Conservation (phyloP, 73 alveolate species). For the Loxodes magnus region DNA sequence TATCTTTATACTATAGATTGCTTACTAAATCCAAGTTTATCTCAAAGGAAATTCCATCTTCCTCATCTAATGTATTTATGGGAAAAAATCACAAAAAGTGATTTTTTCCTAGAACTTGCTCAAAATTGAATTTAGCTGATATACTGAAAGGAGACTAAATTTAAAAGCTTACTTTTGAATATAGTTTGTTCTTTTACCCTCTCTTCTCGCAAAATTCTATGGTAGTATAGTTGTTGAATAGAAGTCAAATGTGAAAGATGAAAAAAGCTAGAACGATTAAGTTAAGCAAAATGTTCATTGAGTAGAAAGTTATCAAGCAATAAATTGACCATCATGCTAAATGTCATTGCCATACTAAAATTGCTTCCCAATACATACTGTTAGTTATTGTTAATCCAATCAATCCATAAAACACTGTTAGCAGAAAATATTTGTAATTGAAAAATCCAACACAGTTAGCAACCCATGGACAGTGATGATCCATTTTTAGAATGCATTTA, state of each 20-base stretch:
- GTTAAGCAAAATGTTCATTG: conserved; percentile 14
- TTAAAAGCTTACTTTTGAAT: too few species aligned
- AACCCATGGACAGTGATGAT: conserved; percentile 86
- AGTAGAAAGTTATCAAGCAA: conserved; percentile 7
- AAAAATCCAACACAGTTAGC: conserved; percentile 61
- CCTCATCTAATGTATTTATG: too few species aligned
- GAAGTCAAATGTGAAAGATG: conserved; percentile 34
- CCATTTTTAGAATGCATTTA: conserved; percentile 62
- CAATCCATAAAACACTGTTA: conserved; percentile 5
- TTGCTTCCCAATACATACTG: conserved; percentile 22
- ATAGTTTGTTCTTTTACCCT: too few species aligned
- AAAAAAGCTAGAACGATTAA: conserved; percentile 23
- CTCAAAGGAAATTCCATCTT: too few species aligned
- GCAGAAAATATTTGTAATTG: conserved; percentile 37
- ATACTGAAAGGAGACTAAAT: too few species aligned
- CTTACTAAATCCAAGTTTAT: too few species aligned
- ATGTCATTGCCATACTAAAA: not conserved
- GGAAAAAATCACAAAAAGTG: too few species aligned
- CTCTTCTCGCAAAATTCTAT: conserved; percentile 53
- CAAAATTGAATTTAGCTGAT: too few species aligned
- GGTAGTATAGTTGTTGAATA: conserved; percentile 24
- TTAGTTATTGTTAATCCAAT: not conserved
- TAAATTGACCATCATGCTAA: not conserved
- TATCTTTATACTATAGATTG: too few species aligned
- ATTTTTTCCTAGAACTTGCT: too few species aligned